These are phyloP conservation scores for Sambucus nigra DNA, from an alignment of 129 eudicot species.

Conservation along the genomic window DNA sequence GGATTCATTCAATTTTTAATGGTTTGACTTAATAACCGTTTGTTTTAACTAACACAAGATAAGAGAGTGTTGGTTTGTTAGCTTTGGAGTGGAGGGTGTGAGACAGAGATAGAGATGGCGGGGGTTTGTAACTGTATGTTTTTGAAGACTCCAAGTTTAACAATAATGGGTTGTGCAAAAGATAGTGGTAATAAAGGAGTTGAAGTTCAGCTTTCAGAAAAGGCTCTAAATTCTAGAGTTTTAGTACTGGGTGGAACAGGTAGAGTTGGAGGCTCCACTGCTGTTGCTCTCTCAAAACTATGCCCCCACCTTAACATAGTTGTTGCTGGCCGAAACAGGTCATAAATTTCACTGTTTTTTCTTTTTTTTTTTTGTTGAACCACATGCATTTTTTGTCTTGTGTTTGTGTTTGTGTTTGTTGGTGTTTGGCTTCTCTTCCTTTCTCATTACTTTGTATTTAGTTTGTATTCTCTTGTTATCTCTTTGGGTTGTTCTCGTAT, in stretches of 20 bases:
- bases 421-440: too few species aligned
- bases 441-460: too few species aligned
- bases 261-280: constrained; percentile 93
- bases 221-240: constrained; percentile 39
- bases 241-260: constrained; percentile 87
- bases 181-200: neutral
- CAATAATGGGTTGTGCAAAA: constrained; percentile 19
- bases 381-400: too few species aligned
- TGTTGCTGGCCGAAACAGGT: constrained; percentile 85
- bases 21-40: neutral
- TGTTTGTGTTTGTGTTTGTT: too few species aligned
- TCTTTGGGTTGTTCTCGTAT: too few species aligned
- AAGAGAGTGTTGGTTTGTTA: neutral
- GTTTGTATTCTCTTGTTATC: too few species aligned
- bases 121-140: constrained; percentile 39
- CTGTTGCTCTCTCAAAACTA: constrained; percentile 69
- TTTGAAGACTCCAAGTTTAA: constrained; percentile 29
- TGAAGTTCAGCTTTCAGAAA: constrained; percentile 11
- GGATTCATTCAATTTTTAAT: too few species aligned
- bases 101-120: constrained; percentile 32
- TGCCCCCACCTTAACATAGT: constrained; percentile 59
- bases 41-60: constrained; percentile 18
- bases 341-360: neutral
- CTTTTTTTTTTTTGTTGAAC: too few species aligned
- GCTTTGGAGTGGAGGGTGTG: neutral